These are phyloP conservation scores for Penicillium sp. DNA, from an alignment of 2,329 filamentous ascomycete species.

Conservation along the genomic window DNA sequence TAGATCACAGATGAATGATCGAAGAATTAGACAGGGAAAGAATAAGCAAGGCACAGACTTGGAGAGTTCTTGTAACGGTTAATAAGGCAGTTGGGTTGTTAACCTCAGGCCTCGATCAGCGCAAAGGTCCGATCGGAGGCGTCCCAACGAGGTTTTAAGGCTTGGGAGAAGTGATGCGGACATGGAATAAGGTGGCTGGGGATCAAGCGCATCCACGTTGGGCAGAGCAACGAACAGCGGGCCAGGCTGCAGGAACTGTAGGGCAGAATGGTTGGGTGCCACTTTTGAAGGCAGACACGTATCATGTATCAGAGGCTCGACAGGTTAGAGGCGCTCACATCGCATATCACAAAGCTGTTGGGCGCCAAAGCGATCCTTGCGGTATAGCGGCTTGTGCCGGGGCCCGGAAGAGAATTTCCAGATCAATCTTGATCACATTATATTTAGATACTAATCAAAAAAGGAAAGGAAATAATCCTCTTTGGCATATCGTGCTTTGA, in stretches of 20 bases:
- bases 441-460: neutral
- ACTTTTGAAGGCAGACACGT: conserved; percentile 22
- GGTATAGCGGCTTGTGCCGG: conserved; percentile 21
- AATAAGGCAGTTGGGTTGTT: conserved; percentile 1
- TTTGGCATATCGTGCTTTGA: no score
- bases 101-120: conserved; percentile 9
- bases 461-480: neutral
- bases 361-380: conserved; percentile 21
- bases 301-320: conserved; percentile 19
- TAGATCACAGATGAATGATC: conserved; percentile 3
- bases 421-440: neutral
- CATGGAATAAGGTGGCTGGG: conserved; percentile 14
- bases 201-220: conserved; percentile 21
- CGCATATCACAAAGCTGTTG: conserved; percentile 13
- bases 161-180: conserved; percentile 11
- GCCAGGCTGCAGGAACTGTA: conserved; percentile 7
- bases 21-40: neutral
- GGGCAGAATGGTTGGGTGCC: conserved; percentile 19
- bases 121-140: conserved; percentile 13
- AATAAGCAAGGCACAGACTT: neutral
- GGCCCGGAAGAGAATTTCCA: neutral
- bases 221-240: conserved; percentile 22
- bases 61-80: neutral
- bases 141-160: conserved; percentile 7
- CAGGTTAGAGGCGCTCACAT: conserved; percentile 14